phyloP scores from a whole-genome alignment of 2,329 filamentous ascomycete species.

The Neonectria faginata region DNA sequence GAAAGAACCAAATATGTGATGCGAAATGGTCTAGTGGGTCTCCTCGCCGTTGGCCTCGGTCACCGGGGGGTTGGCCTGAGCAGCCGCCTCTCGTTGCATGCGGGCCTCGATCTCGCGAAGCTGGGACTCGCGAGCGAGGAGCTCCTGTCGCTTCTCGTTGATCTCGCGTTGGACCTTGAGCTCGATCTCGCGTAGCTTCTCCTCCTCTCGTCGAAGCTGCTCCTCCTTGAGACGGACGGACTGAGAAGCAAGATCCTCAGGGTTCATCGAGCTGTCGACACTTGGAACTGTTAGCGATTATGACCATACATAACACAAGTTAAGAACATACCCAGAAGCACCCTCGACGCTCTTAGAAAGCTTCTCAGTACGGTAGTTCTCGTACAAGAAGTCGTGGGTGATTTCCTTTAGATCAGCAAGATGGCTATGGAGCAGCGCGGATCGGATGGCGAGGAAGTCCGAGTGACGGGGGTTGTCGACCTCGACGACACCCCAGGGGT shows the following conservation, averaged over 20 bases:
- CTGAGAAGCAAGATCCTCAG: conserved; percentile 95
- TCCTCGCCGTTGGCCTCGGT: conserved; percentile 67
- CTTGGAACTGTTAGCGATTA: conserved; percentile 55
- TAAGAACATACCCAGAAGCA: conserved; percentile 80
- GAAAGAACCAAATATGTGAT: conserved; percentile 47
- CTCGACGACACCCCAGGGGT: conserved; percentile 99
- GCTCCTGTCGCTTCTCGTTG: conserved; percentile 99
- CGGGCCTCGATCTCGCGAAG: conserved; percentile 98
- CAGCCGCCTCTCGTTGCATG: conserved; percentile 88
- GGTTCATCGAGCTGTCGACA: conserved; percentile 88
- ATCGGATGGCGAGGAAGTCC: conserved; percentile 97
- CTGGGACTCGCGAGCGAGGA: conserved; percentile 96
- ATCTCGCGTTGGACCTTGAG: conserved; percentile 99
- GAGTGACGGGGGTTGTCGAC: conserved; percentile 99
- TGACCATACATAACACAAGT: background rate
- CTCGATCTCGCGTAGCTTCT: conserved; percentile 99
- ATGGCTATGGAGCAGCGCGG: conserved; percentile 96
- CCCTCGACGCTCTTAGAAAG: conserved; percentile 99
- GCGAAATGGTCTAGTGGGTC: conserved; percentile 58
- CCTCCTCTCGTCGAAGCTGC: conserved; percentile 97
- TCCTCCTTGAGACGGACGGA: conserved; percentile 99
- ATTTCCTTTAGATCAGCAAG: conserved; percentile 99
- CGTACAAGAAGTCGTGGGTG: conserved; percentile 99
- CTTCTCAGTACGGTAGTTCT: conserved; percentile 99
- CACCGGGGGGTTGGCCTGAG: conserved; percentile 53